These are phyloP conservation scores for Sphagnum fallax DNA, from an alignment of 228 moss, liverwort and hornwort species.

Conservation along the genomic window DNA sequence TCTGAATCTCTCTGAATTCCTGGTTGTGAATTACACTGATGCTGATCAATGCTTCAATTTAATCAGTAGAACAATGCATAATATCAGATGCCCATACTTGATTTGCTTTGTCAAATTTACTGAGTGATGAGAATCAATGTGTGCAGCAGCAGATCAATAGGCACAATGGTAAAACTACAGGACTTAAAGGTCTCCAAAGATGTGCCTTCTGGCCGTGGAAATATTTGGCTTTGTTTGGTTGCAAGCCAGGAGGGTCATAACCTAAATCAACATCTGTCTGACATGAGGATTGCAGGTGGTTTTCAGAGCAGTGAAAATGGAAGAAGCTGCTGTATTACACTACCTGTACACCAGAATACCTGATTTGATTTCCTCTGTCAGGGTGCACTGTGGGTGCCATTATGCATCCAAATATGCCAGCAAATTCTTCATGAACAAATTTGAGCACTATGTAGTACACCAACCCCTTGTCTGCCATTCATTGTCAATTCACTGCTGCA, in stretches of 20 bases:
- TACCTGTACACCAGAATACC: slow-evolving; percentile 18
- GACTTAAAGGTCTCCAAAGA: background rate
- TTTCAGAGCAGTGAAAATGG: slow-evolving; percentile 5
- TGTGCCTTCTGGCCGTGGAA: background rate
- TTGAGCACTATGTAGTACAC: slow-evolving; percentile 16
- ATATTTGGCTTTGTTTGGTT: background rate
- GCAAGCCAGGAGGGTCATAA: background rate
- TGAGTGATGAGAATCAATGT: background rate
- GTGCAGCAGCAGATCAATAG: background rate
- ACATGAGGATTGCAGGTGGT: background rate
- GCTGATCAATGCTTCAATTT: background rate
- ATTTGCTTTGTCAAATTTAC: background rate
- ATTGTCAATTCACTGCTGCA: background rate
- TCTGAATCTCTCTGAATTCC: too few relatives aligned
- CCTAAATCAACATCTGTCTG: background rate
- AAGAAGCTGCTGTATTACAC: slow-evolving; percentile 24
- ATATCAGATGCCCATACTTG: background rate
- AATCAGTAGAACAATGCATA: background rate
- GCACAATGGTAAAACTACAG: background rate
- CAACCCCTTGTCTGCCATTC: background rate
- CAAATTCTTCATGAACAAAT: slow-evolving; percentile 19
- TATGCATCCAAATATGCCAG: slow-evolving; percentile 5
- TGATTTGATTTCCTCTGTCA: slow-evolving; percentile 7
- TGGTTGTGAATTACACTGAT: too few relatives aligned
- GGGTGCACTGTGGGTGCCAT: slow-evolving; percentile 14